Base-by-base conservation (phyloP, 2,329 filamentous ascomycete genomes). In the Stachybotrys elegans region DNA sequence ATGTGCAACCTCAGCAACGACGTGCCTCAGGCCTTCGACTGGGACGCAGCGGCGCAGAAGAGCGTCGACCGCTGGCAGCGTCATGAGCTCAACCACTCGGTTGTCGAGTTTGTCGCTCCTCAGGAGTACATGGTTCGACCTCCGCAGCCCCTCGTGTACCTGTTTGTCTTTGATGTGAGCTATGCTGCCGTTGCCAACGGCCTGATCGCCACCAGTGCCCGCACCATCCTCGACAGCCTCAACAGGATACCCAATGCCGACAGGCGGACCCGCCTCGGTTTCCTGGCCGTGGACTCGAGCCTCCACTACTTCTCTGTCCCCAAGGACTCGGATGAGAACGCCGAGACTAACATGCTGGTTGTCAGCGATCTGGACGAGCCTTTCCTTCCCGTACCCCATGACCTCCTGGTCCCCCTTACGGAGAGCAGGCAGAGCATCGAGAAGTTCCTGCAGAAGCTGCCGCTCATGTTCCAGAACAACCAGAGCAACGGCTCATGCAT, bases 81-180 rank as follows among this genome's bases (percentile, higher is more conserved):
- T 56, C 79, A 89, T 31, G 93, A 98, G 63, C 75, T 98, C 48
- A 98, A 98, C 70, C 86, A 96, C 62, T 80, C 90, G n/a, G 90
- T 97, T 27, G 91, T 95, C 48, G 93, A 98, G 61, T 98, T 96
- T 61, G 88, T 98, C 53, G 93, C 93, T 12, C 93, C 93, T 3
- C 93, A 98, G 67, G 93, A 98, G 68, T 98, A 98, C 69, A 98
- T 98, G 93, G 93, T 98, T 27, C 86, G 93, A 48, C 91, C 93
- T 45, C 93, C 93, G 36, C 92, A 95, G 67, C 93, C 93, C 31
- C 75, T 97, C 31, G 92, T 96, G 31, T 97, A 97, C 63, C 78
- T 96, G 13, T 97, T 97, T 77, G 74, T 95, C 56, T 88, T 97
- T 59, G 92, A 96, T 57, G 91, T 96, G 51, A 95, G 89, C 73